Evolutionary conservation across 1,284 basidiomycete genomes (phyloP).

Genomic region (Microstroma glucosiphilum): DNA sequence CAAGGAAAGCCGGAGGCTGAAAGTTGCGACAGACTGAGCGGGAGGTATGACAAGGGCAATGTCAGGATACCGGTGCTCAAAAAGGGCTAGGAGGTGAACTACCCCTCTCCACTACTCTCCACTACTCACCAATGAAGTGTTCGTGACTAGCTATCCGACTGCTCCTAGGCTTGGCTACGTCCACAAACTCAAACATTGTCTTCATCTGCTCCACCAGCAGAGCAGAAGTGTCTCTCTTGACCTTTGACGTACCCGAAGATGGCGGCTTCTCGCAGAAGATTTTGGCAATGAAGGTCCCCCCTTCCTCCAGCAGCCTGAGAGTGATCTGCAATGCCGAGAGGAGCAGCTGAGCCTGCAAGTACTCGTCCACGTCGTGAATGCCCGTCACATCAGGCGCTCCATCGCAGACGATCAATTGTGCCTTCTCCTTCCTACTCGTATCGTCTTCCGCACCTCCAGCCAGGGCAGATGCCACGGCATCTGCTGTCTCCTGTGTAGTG

Average conservation of each 20-base stretch:
- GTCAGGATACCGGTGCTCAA: not conserved
- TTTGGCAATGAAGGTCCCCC: slow-evolving; percentile 59
- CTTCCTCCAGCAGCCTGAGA: slow-evolving; percentile 55
- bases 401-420: slow-evolving; percentile 59
- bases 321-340: slow-evolving; percentile 58
- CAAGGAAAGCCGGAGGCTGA: not conserved
- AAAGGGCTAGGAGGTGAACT: not conserved
- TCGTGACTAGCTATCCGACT: slow-evolving; percentile 50
- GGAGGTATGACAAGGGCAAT: not conserved
- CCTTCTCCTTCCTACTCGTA: slow-evolving; percentile 50
- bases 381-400: slow-evolving; percentile 61
- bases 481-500: slow-evolving; percentile 56
- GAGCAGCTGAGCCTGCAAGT: slow-evolving; percentile 58
- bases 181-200: slow-evolving; percentile 53
- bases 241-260: slow-evolving; percentile 20
- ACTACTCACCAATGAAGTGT: slow-evolving; percentile 54
- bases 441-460: slow-evolving; percentile 7
- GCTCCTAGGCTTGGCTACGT: slow-evolving; percentile 52
- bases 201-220: slow-evolving; percentile 35
- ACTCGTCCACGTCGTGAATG: slow-evolving; percentile 59
- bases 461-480: slow-evolving; percentile 55
- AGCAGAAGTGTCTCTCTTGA: slow-evolving; percentile 16
- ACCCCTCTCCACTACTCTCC: not conserved
- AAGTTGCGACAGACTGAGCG: slow-evolving; percentile 4
- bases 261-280: slow-evolving; percentile 53